These are phyloP conservation scores for Lasiodiplodia theobromae DNA, from an alignment of 2,329 filamentous ascomycete genomes.

Conservation along the genomic window DNA sequence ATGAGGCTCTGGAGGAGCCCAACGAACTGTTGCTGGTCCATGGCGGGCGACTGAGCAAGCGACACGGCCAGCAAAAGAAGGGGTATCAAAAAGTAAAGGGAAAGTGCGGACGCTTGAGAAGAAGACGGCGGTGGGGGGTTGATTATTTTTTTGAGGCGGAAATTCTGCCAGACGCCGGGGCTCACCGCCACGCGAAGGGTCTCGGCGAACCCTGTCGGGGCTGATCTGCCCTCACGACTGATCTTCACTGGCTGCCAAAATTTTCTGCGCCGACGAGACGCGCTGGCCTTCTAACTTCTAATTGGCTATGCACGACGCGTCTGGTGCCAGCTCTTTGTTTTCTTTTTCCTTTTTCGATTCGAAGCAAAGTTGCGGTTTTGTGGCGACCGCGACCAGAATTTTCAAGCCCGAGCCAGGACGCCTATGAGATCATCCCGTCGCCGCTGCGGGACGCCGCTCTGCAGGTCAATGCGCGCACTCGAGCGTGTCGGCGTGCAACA, in stretches of 20 bases:
- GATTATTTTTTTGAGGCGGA: conserved; percentile 29
- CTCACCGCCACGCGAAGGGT: conserved; percentile 12
- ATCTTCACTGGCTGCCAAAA: conserved; percentile 11
- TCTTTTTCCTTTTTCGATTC: not conserved
- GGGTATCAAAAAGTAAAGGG: conserved; percentile 29
- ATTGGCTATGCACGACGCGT: not conserved
- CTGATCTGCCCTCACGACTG: conserved; percentile 7
- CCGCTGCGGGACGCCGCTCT: conserved; percentile 11
- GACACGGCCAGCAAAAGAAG: conserved; percentile 14
- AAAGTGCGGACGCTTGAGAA: conserved; percentile 22
- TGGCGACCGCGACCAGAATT: conserved; percentile 17
- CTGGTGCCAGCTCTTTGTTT: not conserved
- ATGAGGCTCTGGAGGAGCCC: conserved; percentile 86
- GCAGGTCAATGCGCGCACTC: conserved; percentile 21
- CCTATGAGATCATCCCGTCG: conserved; percentile 22
- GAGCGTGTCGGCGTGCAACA: not conserved
- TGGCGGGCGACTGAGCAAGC: conserved; percentile 44
- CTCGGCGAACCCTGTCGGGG: conserved; percentile 3
- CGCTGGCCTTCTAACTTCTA: not conserved
- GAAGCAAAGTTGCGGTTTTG: not conserved
- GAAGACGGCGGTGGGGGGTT: conserved; percentile 17
- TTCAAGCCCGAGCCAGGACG: conserved; percentile 16
- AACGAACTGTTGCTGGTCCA: conserved; percentile 85
- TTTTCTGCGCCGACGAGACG: not conserved
- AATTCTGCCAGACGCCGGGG: conserved; percentile 20